These are phyloP conservation scores for Suillus bovinus DNA, from an alignment of 768 basidiomycete genomes.

Conservation along the genomic window DNA sequence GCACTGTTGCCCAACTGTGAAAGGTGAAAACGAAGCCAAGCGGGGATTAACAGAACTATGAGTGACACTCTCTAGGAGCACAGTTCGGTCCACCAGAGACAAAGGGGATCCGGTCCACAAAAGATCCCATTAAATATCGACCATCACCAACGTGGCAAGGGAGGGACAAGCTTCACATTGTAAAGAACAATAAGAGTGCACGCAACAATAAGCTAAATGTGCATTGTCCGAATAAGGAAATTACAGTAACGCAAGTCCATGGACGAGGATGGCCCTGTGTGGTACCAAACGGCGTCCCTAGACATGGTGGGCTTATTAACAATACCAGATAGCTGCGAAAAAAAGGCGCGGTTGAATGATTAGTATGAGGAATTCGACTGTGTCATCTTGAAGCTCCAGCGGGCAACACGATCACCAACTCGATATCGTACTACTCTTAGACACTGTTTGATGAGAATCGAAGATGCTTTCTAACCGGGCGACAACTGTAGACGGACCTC, in stretches of 20 bases:
- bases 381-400: background rate
- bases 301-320: too few relatives aligned
- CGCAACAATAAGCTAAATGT: constrained; percentile 18
- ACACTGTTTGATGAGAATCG: background rate
- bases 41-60: constrained; percentile 3
- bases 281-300: background rate
- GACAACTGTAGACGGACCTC: background rate
- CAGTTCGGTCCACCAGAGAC: constrained; percentile 25
- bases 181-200: constrained; percentile 24
- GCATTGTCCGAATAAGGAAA: constrained; percentile 31
- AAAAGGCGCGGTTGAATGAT: too few relatives aligned
- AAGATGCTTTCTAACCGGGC: background rate
- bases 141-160: constrained; percentile 12
- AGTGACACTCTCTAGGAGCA: constrained; percentile 12
- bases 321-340: too few relatives aligned
- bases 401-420: background rate
- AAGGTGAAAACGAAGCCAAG: constrained; percentile 1
- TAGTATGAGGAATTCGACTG: background rate
- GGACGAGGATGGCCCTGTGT: too few relatives aligned
- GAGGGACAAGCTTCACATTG: background rate
- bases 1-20: background rate
- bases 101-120: background rate
- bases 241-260: background rate
- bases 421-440: background rate
- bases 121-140: constrained; percentile 16